Evolutionary conservation across 176 grass and related monocot genomes (phyloP).

Genomic region (Oryza officinalis): DNA sequence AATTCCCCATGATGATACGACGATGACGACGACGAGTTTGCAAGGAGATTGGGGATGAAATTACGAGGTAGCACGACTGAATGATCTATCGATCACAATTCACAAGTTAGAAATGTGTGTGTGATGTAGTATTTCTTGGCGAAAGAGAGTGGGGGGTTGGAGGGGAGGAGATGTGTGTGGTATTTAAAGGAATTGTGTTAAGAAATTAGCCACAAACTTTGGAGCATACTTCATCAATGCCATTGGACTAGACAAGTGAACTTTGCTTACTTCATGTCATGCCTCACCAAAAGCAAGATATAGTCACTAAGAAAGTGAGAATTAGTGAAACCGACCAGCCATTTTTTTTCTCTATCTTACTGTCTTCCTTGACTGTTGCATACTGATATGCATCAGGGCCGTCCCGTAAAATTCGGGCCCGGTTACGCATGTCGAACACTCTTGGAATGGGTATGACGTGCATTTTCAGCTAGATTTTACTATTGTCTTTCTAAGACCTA

Average conservation of each 20-base stretch:
- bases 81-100: neutral
- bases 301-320: neutral
- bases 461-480: neutral
- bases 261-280: neutral
- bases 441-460: neutral
- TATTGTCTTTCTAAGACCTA: no score
- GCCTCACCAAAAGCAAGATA: neutral
- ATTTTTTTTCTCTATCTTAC: neutral
- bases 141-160: slow-evolving; percentile 8
- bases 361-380: neutral
- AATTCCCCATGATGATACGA: slow-evolving; percentile 59
- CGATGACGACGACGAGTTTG: neutral
- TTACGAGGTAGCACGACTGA: neutral
- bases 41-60: neutral
- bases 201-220: neutral
- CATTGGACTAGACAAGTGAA: neutral
- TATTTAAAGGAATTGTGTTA: slow-evolving; percentile 26
- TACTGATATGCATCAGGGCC: neutral
- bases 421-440: no score
- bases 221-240: slow-evolving; percentile 16
- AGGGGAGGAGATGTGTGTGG: neutral
- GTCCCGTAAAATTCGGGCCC: no score
- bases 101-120: no score
- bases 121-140: neutral
- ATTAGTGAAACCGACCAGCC: neutral